Base-by-base conservation (phyloP, 768 basidiomycete genomes). In the Russula compacta region DNA sequence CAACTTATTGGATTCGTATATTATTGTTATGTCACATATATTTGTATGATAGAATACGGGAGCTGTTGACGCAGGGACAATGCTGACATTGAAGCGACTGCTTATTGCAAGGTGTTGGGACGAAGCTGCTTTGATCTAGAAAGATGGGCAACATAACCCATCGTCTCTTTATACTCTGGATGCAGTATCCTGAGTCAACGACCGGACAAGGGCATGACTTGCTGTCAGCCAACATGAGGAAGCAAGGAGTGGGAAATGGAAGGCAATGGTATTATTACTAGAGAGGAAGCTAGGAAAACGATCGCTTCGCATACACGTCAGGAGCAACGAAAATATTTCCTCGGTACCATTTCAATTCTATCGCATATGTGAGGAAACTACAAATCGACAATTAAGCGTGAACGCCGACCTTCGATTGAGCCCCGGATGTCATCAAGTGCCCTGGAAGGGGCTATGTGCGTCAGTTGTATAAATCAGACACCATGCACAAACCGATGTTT, bases 311-410 rank as follows among this genome's bases (percentile, higher is more conserved):
- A 56, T 64, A 64, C n/a, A 39, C 61, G 24, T 62, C 54, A 14
- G 76, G 71, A 19, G 76, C 69, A 33, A 82, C 66, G 69, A 95
- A 95, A 56, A 93, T 79, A 67, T 86, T 84, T 52, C 83, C 73
- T 60, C 86, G 81, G 67, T 93, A 95, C 83, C 85, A 92, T 64
- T 83, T 71, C 46, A 95, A 77, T 69, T 95, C 90, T 92, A 67
- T 10, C 54, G 33, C 36, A 33, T 33, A 21, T 49, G 40, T 52
- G 36, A 58, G 64, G 15, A 10, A n/a, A 24, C 10, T 52, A 48
- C 49, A 51, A 51, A 47, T n/a, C 38, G 14, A 8, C 10, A 53
- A 58, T 42, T 10, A 33, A 48, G 38, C 50, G 21, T 11, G n/a
- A n/a, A 19, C 17, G 57, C 69, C 10, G 33, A 86, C 91, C 93